A percentile compares a stretch with the other conserved stretches of the same genome.
These are phyloP conservation scores for Moricandia arvensis DNA, from an alignment of 345 rosid species.

Conservation along the genomic window DNA sequence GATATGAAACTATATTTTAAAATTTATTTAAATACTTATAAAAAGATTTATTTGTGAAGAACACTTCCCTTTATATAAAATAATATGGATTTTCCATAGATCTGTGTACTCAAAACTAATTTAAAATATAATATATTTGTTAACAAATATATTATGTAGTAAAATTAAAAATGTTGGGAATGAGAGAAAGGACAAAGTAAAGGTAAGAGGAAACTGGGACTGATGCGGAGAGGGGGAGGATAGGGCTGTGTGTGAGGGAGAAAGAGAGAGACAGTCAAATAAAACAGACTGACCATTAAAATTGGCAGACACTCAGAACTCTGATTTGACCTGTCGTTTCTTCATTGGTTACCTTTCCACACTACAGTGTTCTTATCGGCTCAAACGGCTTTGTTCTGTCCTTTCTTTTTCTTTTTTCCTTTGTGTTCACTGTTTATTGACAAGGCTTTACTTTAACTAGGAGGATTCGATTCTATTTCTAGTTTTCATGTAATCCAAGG, in stretches of 20 bases:
- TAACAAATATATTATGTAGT: too few relatives aligned
- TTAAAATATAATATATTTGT: too few relatives aligned
- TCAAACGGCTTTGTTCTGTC: conserved; percentile 7
- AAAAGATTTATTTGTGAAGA: too few relatives aligned
- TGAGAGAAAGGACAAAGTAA: conserved; percentile 27
- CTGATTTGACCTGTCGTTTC: conserved; percentile 38
- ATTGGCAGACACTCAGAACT: conserved; percentile 32
- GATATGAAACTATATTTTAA: too few relatives aligned
- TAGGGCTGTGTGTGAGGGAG: not conserved
- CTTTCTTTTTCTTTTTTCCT: not conserved
- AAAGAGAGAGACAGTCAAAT: conserved; percentile 28
- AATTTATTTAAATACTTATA: too few relatives aligned
- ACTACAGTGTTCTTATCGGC: conserved; percentile 13
- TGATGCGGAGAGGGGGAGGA: not conserved
- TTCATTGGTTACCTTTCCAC: conserved; percentile 28
- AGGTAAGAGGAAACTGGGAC: conserved; percentile 21
- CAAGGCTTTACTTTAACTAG: conserved; percentile 21
- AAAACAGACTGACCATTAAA: conserved; percentile 31
- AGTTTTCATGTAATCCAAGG: not conserved
- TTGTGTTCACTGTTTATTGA: conserved; percentile 20
- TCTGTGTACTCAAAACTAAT: too few relatives aligned
- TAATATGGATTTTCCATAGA: too few relatives aligned
- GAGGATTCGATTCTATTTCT: conserved; percentile 11
- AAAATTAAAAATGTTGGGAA: not conserved
- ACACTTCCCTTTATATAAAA: too few relatives aligned